These are phyloP conservation scores for Leptographium procerum DNA, from an alignment of 2,329 filamentous ascomycete genomes.

Conservation along the genomic window DNA sequence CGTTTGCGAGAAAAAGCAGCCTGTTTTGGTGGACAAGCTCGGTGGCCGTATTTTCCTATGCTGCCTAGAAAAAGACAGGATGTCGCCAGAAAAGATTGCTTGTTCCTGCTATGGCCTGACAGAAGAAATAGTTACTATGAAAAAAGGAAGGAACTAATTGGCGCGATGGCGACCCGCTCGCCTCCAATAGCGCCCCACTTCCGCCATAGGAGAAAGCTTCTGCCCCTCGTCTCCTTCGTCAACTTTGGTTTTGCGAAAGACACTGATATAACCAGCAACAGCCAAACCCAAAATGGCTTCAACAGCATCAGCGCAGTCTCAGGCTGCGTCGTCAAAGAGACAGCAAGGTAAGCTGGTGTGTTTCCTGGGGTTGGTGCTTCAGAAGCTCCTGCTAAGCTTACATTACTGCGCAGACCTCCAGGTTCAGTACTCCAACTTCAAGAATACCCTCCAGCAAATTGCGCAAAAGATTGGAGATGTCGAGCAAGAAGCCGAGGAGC, in stretches of 20 bases:
- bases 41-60: background rate
- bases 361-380: background rate
- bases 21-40: background rate
- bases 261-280: background rate
- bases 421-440: constrained; percentile 66
- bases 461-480: constrained; percentile 96
- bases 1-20: background rate
- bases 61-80: background rate
- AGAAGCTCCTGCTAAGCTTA: background rate
- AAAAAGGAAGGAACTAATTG: background rate
- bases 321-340: constrained; percentile 45
- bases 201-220: background rate
- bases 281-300: constrained; percentile 2
- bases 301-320: constrained; percentile 1
- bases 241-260: background rate
- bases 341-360: constrained; percentile 50
- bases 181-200: background rate
- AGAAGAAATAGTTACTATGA: background rate
- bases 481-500: constrained; percentile 93
- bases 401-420: constrained; percentile 53
- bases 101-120: background rate
- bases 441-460: constrained; percentile 74
- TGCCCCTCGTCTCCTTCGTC: background rate
- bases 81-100: background rate
- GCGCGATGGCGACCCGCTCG: background rate